These are phyloP conservation scores for Saccharomycopsis oosterbeekiorum DNA, from an alignment of 805 yeast genomes.

Conservation along the genomic window DNA sequence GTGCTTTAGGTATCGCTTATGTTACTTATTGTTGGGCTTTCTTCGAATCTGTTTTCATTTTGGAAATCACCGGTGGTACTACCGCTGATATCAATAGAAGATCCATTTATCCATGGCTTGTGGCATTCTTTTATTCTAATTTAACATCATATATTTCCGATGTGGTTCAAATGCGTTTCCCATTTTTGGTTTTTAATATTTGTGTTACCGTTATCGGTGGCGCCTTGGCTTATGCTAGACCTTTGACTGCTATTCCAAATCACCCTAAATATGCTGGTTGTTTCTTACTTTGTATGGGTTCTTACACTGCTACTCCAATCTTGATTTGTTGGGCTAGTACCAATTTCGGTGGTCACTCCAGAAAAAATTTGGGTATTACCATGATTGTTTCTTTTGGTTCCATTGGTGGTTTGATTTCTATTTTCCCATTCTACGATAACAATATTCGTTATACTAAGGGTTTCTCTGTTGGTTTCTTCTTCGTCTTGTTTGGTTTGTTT, in stretches of 20 bases:
- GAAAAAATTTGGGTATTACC: slow-evolving; percentile 50
- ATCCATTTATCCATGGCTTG: slow-evolving; percentile 17
- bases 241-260: slow-evolving; percentile 16
- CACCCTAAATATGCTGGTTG: slow-evolving; percentile 49
- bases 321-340: slow-evolving; percentile 48
- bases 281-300: slow-evolving; percentile 42
- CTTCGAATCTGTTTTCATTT: slow-evolving; percentile 15
- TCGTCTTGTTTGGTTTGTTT: slow-evolving; percentile 5
- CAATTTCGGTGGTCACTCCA: slow-evolving; percentile 37
- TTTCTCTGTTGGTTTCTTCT: slow-evolving; percentile 11
- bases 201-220: slow-evolving; percentile 43
- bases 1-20: slow-evolving; percentile 13
- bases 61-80: slow-evolving; percentile 5
- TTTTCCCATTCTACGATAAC: slow-evolving; percentile 10
- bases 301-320: slow-evolving; percentile 60
- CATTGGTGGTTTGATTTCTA: slow-evolving; percentile 41
- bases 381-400: slow-evolving; percentile 62
- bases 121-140: slow-evolving; percentile 13
- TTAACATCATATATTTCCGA: slow-evolving; percentile 29
- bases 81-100: slow-evolving; percentile 13
- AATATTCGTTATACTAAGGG: slow-evolving; percentile 9
- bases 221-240: slow-evolving; percentile 38
- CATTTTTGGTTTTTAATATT: slow-evolving; percentile 29
- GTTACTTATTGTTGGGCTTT: slow-evolving; percentile 17
- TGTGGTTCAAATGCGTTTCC: slow-evolving; percentile 32